These are phyloP conservation scores for Terfezia boudieri DNA, from an alignment of 495 filamentous ascomycete genomes.

Conservation along the genomic window DNA sequence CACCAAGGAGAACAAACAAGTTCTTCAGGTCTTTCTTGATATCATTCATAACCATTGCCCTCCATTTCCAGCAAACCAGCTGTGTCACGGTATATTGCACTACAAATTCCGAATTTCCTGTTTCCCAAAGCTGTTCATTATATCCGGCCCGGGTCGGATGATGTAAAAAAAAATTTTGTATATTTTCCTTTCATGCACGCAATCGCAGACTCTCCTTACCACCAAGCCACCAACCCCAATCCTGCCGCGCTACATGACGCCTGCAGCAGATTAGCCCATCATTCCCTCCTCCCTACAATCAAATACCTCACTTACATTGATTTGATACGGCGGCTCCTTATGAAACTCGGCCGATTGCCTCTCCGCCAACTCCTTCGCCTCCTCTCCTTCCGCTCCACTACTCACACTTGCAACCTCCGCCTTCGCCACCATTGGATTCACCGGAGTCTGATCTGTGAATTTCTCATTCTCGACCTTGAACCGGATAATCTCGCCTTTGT, in stretches of 20 bases:
- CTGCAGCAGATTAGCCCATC: not conserved
- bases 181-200: no score
- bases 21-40: no score
- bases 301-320: conserved; percentile 7
- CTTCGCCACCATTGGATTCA: conserved; percentile 4
- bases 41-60: no score
- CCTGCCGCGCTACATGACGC: conserved; percentile 18
- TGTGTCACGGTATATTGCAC: no score
- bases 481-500: conserved; percentile 67
- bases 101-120: no score
- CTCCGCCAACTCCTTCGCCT: conserved; percentile 6
- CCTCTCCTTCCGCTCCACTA: not conserved
- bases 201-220: conserved; percentile 4
- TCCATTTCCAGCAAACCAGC: no score
- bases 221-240: conserved; percentile 18
- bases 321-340: conserved; percentile 17
- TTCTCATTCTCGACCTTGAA: conserved; percentile 63
- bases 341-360: conserved; percentile 13
- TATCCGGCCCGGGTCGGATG: no score
- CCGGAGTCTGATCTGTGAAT: conserved; percentile 72
- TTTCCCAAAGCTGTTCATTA: no score
- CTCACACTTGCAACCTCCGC: not conserved
- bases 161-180: no score
- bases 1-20: no score
- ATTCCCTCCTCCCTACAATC: not conserved